Conservation (phyloP, 257 asterid genomes). For the Solanum okadae region DNA sequence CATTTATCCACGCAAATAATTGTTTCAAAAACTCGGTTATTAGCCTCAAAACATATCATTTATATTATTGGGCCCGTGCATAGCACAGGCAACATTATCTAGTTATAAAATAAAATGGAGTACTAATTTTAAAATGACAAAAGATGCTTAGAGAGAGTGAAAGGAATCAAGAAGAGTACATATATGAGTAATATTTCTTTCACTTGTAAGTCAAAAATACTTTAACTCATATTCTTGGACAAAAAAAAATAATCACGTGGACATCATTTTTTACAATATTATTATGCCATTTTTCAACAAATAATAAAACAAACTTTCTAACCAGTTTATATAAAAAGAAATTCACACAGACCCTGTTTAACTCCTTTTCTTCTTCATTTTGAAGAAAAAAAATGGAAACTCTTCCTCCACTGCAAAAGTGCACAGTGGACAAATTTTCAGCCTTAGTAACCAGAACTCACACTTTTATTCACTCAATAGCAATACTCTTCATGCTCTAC, state of each 20-base stretch:
- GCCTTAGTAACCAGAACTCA: conserved; percentile 20
- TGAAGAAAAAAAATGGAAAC: not conserved
- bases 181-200: no score
- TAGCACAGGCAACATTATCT: no score
- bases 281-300: not conserved
- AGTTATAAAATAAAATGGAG: no score
- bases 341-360: not conserved
- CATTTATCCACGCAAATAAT: no score
- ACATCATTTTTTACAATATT: no score
- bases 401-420: not conserved
- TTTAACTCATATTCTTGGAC: no score
- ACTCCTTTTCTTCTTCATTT: not conserved
- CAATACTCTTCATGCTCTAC: conserved; percentile 21
- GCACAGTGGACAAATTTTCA: not conserved
- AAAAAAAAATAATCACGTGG: no score
- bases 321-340: no score
- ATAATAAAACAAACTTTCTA: not conserved
- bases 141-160: not conserved
- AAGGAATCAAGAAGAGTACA: not conserved
- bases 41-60: no score
- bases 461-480: conserved; percentile 17
- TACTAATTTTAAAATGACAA: no score
- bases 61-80: no score
- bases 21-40: no score
- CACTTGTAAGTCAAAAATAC: not conserved